A percentile compares a stretch with the other conserved stretches of the same genome.
Evolutionary conservation across 225 moss, liverwort and hornwort species (phyloP).

Genomic region (Thuidium tamariscinum): DNA sequence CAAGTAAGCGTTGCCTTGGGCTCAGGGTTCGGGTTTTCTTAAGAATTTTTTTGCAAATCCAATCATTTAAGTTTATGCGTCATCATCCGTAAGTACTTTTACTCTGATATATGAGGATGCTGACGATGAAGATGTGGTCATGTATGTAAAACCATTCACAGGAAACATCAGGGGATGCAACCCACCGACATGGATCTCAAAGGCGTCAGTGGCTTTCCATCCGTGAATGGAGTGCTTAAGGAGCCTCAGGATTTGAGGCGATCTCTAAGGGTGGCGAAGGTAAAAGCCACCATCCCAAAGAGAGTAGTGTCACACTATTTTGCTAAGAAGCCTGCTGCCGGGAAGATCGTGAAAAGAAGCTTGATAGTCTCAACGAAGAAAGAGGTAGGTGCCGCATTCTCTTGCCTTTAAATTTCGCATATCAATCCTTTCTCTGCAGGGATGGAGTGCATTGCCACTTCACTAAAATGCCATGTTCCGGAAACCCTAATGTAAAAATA

Average conservation of each 20-base stretch:
- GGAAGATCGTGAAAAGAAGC: not conserved
- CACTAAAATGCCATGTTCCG: not conserved
- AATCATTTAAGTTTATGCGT: not conserved
- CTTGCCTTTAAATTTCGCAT: not conserved
- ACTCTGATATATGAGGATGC: not conserved
- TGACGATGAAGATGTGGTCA: not conserved
- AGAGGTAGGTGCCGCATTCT: constrained; percentile 23
- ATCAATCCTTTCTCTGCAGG: not conserved
- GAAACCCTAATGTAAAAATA: not conserved
- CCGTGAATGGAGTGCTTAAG: not conserved
- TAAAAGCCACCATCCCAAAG: not conserved
- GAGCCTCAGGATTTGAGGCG: constrained; percentile 8
- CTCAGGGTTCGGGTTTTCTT: not conserved
- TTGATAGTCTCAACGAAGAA: not conserved
- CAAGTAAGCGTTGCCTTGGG: not conserved
- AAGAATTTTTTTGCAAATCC: not conserved
- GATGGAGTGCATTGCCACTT: not conserved
- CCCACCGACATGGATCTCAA: constrained; percentile 6
- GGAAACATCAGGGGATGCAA: not conserved
- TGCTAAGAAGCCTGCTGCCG: constrained; percentile 5
- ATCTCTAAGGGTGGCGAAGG: constrained; percentile 7
- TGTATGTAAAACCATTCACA: not conserved
- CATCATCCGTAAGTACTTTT: not conserved
- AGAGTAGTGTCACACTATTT: constrained; percentile 42
- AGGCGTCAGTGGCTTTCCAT: not conserved